phyloP scores from a whole-genome alignment of 1,139 yeast species.

The Hyphopichia fennica region DNA sequence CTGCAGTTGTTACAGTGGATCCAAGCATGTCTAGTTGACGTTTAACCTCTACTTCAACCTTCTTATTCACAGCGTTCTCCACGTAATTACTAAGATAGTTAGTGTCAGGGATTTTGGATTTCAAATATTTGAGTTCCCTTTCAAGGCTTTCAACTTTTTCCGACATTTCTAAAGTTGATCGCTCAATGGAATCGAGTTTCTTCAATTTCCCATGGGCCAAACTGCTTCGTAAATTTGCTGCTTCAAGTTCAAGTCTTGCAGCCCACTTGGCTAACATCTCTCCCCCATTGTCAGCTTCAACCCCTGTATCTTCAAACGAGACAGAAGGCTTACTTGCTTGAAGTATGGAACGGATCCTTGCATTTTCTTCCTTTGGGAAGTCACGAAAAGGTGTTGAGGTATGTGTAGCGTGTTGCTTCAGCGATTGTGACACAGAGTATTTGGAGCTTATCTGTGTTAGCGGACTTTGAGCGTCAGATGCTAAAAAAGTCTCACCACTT shows the following conservation, averaged over 20 bases:
- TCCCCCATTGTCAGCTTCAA: slow-evolving; percentile 2
- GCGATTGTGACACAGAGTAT: not conserved
- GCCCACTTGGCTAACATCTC: slow-evolving; percentile 26
- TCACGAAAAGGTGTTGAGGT: not conserved
- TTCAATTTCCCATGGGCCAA: not conserved
- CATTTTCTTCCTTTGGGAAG: not conserved
- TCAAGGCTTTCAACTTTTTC: too few species aligned
- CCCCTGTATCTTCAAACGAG: not conserved
- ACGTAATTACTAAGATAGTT: too few species aligned
- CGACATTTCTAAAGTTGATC: too few species aligned
- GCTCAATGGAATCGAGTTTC: not conserved
- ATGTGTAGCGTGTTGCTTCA: not conserved
- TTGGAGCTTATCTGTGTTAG: not conserved
- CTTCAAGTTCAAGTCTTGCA: slow-evolving; percentile 32
- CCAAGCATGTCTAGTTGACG: too few species aligned
- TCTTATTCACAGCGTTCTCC: too few species aligned
- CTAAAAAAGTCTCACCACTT: too few species aligned
- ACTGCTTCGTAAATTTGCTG: slow-evolving; percentile 24
- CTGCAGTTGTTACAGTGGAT: too few species aligned
- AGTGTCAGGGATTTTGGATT: too few species aligned
- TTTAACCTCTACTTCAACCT: too few species aligned
- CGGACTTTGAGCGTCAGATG: too few species aligned
- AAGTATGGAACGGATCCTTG: not conserved
- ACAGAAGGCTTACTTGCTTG: too few species aligned
- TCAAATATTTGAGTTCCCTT: too few species aligned